phyloP scores from a whole-genome alignment of 1,139 yeast species.

The Yamadazyma taylorii region DNA sequence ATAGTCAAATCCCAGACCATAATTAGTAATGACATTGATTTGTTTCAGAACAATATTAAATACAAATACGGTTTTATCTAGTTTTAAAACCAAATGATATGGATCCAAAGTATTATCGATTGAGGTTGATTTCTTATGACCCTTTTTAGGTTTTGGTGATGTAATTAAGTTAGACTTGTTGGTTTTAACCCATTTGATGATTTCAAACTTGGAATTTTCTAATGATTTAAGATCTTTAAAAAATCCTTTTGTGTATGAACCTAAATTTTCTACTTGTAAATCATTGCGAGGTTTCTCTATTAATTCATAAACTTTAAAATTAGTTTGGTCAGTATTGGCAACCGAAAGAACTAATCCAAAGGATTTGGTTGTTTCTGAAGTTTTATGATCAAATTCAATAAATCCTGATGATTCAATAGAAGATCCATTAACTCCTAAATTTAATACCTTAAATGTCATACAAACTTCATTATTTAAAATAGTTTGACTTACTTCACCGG shows the following conservation, averaged over 20 bases:
- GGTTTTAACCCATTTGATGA: conserved; percentile 20
- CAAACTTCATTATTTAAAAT: conserved; percentile 16
- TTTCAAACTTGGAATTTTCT: conserved; percentile 14
- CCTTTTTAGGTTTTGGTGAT: conserved; percentile 8
- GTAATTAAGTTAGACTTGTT: conserved; percentile 2
- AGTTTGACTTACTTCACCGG: conserved; percentile 13
- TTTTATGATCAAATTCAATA: conserved; percentile 18
- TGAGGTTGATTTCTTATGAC: conserved; percentile 5
- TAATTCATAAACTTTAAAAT: conserved; percentile 18
- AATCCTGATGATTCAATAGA: conserved; percentile 13
- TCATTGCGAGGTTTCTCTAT: conserved; percentile 12
- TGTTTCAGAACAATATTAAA: conserved; percentile 17
- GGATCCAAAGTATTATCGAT: conserved; percentile 14
- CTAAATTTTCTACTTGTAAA: conserved; percentile 16
- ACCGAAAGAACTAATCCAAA: conserved; percentile 20
- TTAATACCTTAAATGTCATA: conserved; percentile 8
- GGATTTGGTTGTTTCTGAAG: conserved; percentile 7
- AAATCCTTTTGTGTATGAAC: conserved; percentile 19
- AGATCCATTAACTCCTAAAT: conserved; percentile 6
- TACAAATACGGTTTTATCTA: conserved; percentile 14
- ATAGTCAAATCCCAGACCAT: conserved; percentile 4
- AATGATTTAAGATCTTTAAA: conserved; percentile 15
- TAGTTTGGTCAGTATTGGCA: conserved; percentile 6
- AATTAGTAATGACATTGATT: conserved; percentile 11
- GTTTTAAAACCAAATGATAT: conserved; percentile 15